Evolutionary conservation across 2,329 filamentous ascomycete genomes (phyloP).

Genomic region (Dactylonectria macrodidyma): DNA sequence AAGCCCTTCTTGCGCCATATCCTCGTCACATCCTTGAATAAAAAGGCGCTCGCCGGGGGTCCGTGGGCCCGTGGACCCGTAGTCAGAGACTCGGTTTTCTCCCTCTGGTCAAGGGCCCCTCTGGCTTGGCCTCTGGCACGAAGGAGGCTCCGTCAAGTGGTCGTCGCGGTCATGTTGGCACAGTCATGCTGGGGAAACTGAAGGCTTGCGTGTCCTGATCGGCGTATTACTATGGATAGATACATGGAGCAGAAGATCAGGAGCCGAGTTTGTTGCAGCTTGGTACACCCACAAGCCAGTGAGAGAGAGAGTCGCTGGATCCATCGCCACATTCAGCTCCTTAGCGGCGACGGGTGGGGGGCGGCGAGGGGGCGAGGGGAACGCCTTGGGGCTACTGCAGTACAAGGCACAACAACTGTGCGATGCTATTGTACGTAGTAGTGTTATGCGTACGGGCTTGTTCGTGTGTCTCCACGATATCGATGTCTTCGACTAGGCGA

Average conservation of each 20-base stretch:
- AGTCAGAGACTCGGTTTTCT: conserved; percentile 34
- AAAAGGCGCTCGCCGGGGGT: conserved; percentile 31
- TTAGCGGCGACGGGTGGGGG: not conserved
- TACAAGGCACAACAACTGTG: conserved; percentile 2
- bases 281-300: conserved; percentile 1
- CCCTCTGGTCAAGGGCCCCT: conserved; percentile 21
- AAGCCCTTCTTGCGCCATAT: conserved; percentile 48
- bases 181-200: conserved; percentile 10
- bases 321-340: conserved; percentile 10
- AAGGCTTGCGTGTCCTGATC: conserved; percentile 47
- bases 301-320: conserved; percentile 16
- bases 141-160: conserved; percentile 36
- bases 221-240: conserved; percentile 13
- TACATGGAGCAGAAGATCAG: not conserved
- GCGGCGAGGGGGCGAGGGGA: not conserved
- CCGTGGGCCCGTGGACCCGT: conserved; percentile 39
- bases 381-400: conserved; percentile 2
- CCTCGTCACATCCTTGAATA: conserved; percentile 31
- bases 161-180: conserved; percentile 27
- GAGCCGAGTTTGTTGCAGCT: conserved; percentile 10
- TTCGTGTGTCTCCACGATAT: conserved; percentile 19
- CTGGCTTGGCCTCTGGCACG: conserved; percentile 28
- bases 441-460: conserved; percentile 15
- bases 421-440: not conserved
- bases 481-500: conserved; percentile 1